Percentiles rank a stretch among this genome's conserved stretches.
Evolutionary conservation across 192 early-diverging fungal genomes (phyloP).

Genomic region (Backusella australiensis): DNA sequence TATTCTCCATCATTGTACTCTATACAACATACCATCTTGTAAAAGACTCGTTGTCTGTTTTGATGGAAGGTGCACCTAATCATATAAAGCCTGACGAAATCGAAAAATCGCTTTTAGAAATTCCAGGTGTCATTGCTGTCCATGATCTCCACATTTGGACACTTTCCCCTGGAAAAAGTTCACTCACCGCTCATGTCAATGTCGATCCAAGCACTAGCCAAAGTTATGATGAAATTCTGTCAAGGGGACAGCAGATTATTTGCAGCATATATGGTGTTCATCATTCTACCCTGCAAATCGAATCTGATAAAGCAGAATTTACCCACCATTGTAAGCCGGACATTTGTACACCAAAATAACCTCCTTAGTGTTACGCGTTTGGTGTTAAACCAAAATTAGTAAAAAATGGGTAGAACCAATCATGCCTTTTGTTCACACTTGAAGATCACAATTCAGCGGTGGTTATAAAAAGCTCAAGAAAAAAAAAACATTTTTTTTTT

Average conservation of each 20-base stretch:
- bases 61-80: conserved; percentile 71
- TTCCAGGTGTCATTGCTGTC: conserved; percentile 47
- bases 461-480: not conserved
- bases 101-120: conserved; percentile 38
- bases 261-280: conserved; percentile 53
- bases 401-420: conserved; percentile 1
- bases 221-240: conserved; percentile 46
- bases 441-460: not conserved
- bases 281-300: conserved; percentile 56
- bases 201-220: conserved; percentile 24
- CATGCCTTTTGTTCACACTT: not conserved
- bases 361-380: not conserved
- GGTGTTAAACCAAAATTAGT: not conserved
- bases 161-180: conserved; percentile 50
- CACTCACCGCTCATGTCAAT: conserved; percentile 33
- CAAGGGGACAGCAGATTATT: conserved; percentile 45
- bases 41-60: conserved; percentile 57
- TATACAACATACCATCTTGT: conserved; percentile 69
- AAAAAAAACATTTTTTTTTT: too few relatives aligned
- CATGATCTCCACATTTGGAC: conserved; percentile 61
- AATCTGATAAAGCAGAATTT: conserved; percentile 39
- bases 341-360: conserved; percentile 34
- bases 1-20: conserved; percentile 77
- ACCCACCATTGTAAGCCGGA: conserved; percentile 49
- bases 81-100: conserved; percentile 52